Percentiles rank a stretch among this genome's conserved stretches.
Evolutionary conservation across 345 rosid species (phyloP).

Genomic region (Corchorus olitorius): DNA sequence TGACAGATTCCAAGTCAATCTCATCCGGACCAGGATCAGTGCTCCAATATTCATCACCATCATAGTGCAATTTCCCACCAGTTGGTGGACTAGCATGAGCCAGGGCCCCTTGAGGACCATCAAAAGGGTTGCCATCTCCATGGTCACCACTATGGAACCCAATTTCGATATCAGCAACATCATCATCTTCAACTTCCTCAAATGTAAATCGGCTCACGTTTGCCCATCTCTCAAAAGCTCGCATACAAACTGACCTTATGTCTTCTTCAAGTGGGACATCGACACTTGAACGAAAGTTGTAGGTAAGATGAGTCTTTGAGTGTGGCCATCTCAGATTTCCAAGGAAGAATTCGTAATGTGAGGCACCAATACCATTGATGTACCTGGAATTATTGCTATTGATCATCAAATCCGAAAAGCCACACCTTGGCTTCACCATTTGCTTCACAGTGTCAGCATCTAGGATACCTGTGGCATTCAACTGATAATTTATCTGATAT

Average conservation of each 20-base stretch:
- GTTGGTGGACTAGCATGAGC: constrained; percentile 28
- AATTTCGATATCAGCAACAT: constrained; percentile 20
- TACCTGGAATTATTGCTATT: neutral
- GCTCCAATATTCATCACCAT: constrained; percentile 32
- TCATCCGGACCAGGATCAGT: constrained; percentile 1
- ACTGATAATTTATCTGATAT: constrained; percentile 18
- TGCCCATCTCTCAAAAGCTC: constrained; percentile 33
- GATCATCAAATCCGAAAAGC: constrained; percentile 19
- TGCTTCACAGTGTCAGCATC: constrained; percentile 23
- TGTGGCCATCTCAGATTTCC: constrained; percentile 21
- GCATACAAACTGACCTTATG: constrained; percentile 18
- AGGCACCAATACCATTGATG: neutral
- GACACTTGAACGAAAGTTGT: constrained; percentile 15
- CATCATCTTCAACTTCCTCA: neutral
- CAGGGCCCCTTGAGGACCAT: constrained; percentile 3
- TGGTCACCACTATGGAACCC: constrained; percentile 19
- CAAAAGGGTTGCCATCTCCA: constrained; percentile 18
- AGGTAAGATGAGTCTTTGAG: constrained; percentile 18
- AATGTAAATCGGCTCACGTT: constrained; percentile 27
- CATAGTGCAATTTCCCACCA: constrained; percentile 25
- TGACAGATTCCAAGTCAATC: constrained; percentile 33
- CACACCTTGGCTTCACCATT: constrained; percentile 33
- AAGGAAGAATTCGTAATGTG: constrained; percentile 12
- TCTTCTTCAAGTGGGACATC: neutral
- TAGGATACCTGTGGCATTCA: constrained; percentile 25